Percentiles rank a stretch among this genome's conserved stretches.
These are phyloP conservation scores for Escallonia rubra DNA, from an alignment of 129 eudicot species.

Conservation along the genomic window DNA sequence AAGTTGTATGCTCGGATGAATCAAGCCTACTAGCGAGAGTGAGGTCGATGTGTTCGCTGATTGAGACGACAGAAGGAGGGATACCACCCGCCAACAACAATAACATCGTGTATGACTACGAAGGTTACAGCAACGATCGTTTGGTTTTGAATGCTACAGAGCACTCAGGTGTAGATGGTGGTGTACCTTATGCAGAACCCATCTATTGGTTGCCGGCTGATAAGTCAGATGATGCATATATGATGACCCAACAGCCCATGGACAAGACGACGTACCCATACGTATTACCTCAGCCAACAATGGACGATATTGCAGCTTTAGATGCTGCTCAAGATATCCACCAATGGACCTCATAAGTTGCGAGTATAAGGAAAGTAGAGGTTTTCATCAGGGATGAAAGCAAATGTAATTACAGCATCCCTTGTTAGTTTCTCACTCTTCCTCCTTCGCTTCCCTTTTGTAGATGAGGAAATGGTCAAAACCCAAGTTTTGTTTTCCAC, in stretches of 20 bases:
- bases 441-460: not conserved
- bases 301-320: constrained; percentile 7
- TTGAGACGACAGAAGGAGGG: not conserved
- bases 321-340: not conserved
- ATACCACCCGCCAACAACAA: not conserved
- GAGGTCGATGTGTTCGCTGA: not conserved
- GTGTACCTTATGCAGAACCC: constrained; percentile 6
- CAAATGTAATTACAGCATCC: too few species aligned
- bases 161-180: constrained; percentile 5
- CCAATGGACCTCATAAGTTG: not conserved
- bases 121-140: not conserved
- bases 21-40: not conserved
- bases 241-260: not conserved
- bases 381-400: too few species aligned
- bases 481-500: too few species aligned
- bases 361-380: too few species aligned
- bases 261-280: constrained; percentile 1
- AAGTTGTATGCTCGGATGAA: not conserved
- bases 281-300: constrained; percentile 13
- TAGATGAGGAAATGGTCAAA: not conserved
- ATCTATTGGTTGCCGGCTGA: constrained; percentile 10
- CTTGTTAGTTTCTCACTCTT: too few species aligned
- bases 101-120: not conserved
- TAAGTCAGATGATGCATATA: too few species aligned
- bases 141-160: not conserved